Conservation (phyloP, 2,329 filamentous ascomycete genomes). For the Mycosphaerelloides madeirae region DNA sequence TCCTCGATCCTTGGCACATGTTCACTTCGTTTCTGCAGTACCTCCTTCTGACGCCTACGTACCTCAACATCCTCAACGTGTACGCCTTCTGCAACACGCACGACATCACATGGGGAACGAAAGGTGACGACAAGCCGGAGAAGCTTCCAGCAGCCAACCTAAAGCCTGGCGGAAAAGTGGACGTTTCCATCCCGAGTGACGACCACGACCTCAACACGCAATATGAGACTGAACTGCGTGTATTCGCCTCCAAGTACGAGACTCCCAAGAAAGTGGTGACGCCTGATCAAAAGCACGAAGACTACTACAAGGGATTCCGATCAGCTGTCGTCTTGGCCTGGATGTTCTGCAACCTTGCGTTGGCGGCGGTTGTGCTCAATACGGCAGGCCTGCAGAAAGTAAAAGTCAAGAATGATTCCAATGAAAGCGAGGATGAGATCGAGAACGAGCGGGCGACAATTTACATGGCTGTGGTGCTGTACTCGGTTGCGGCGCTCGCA, state of each 20-base stretch:
- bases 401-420: constrained; percentile 28
- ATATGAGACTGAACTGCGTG: constrained; percentile 77
- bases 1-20: constrained; percentile 99
- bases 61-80: constrained; percentile 97
- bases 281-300: constrained; percentile 79
- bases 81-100: constrained; percentile 99
- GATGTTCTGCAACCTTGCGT: constrained; percentile 93
- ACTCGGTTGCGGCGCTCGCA: constrained; percentile 80
- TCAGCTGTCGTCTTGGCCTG: constrained; percentile 87
- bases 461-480: constrained; percentile 82
- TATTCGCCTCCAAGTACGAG: constrained; percentile 70
- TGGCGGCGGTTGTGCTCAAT: constrained; percentile 80
- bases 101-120: constrained; percentile 97
- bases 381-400: constrained; percentile 17
- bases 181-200: constrained; percentile 78
- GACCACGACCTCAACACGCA: constrained; percentile 93
- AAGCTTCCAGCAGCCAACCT: constrained; percentile 83
- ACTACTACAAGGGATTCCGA: constrained; percentile 96
- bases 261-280: constrained; percentile 62
- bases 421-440: constrained; percentile 41
- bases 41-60: constrained; percentile 87
- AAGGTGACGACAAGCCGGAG: constrained; percentile 93
- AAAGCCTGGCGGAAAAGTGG: constrained; percentile 92
- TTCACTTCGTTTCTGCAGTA: constrained; percentile 92
- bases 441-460: constrained; percentile 61